Evolutionary conservation across 495 filamentous ascomycete species (phyloP), one percentile per base, ranked within the genome.

Genomic region (Podospora appendiculata): DNA sequence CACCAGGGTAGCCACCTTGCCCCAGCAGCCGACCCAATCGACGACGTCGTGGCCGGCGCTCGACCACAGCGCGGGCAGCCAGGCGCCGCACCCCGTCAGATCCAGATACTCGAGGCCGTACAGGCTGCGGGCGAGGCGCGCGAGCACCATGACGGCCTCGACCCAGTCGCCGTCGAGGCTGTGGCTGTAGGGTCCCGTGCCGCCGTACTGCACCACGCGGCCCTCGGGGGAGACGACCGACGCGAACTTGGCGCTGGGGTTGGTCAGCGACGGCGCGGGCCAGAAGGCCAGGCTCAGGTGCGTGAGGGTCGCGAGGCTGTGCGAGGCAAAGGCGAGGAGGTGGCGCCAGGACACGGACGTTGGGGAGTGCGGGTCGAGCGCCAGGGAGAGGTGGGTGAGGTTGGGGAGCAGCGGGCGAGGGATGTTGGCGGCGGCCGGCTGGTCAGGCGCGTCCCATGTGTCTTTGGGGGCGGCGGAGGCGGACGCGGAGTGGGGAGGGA

Each of bases 271-370:
- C 0, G 90, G 90, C 16, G 77, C 70, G 2, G 90, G 89, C 90
- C 90, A 96, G 63, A 85, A 79, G 1, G 87, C 85, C 5, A 95
- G 70, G 32, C 83, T 89, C 3, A 95, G 77, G 54, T 93, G 86
- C 0, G 88, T 91, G 34, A 94, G 69, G 0, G 71, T 81, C 0
- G 88, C 90, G 38, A 93, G 70, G 0, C 71, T 81, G 45, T 81
- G 79, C 0, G 76, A 66, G 0, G 83, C 70, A n/a, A 91, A 65
- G 5, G 70, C 53, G 11, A 92, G 70, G 18, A 93, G 77, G 7
- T 80, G 73, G 12, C 77, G 74, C 89, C 89, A 93, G 32, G 80
- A 86, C 8, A 78, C 76, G 8, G 56, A 13, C 12, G 4, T 9
- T 6, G 51, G 34, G 8, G 45, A 18, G 18, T 50, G 12, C 0